phyloP scores from a whole-genome alignment of 1,284 basidiomycete genomes.

The Leccinum fuscescens region DNA sequence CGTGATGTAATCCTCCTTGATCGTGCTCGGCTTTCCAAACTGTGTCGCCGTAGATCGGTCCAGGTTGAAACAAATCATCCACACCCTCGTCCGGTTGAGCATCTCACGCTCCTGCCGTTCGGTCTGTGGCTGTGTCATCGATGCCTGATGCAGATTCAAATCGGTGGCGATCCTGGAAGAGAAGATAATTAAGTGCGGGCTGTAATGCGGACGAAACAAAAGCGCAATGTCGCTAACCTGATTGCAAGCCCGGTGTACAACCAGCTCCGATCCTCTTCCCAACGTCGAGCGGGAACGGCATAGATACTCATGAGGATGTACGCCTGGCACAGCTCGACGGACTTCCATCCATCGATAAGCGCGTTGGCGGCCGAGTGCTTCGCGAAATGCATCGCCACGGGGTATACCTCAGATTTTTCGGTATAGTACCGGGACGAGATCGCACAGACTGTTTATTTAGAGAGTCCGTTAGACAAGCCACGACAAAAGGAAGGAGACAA shows the following conservation, averaged over 20 bases:
- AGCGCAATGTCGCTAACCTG: constrained; percentile 43
- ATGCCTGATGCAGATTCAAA: no score
- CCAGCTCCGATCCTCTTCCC: constrained; percentile 85
- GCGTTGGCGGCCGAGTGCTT: constrained; percentile 78
- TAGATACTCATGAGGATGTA: constrained; percentile 78
- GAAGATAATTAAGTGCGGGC: no score
- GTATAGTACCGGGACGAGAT: constrained; percentile 73
- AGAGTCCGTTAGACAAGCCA: background rate
- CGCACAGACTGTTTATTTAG: constrained; percentile 61
- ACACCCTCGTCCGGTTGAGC: constrained; percentile 64
- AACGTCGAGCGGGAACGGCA: constrained; percentile 71
- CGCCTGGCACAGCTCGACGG: constrained; percentile 56
- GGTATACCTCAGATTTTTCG: constrained; percentile 53
- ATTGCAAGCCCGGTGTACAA: constrained; percentile 79
- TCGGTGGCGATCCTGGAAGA: no score
- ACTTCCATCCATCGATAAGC: constrained; percentile 83
- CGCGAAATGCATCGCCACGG: no score
- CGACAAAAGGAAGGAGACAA: background rate
- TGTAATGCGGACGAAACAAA: no score
- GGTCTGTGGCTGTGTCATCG: no score
- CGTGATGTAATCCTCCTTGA: constrained; percentile 81
- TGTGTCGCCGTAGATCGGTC: constrained; percentile 85
- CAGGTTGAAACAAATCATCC: constrained; percentile 86
- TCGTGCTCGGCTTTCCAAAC: constrained; percentile 83
- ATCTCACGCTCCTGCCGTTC: constrained; percentile 80